Percentiles rank a stretch among this genome's conserved stretches.
phyloP scores from a whole-genome alignment of 441 rosid genomes.

The Erodium trifolium region DNA sequence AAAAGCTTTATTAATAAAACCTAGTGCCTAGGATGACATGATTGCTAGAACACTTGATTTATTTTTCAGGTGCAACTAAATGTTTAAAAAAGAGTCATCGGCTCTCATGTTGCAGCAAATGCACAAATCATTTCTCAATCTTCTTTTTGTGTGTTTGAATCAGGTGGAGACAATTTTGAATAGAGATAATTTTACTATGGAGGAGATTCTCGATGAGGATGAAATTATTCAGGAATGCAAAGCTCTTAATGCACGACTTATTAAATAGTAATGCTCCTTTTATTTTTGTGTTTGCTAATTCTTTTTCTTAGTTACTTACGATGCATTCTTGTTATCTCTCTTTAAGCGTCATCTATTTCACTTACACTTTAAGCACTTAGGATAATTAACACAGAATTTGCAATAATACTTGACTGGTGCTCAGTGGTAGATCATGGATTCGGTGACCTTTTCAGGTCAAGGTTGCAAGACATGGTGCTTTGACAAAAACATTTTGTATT shows the following conservation, averaged over 20 bases:
- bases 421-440: too few relatives aligned
- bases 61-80: not conserved
- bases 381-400: not conserved
- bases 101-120: not conserved
- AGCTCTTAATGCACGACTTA: slow-evolving; percentile 75
- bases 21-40: not conserved
- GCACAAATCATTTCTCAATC: not conserved
- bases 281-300: not conserved
- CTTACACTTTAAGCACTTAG: not conserved
- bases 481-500: too few relatives aligned
- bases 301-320: not conserved
- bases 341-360: too few relatives aligned
- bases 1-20: not conserved
- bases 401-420: too few relatives aligned
- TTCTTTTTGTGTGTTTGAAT: not conserved
- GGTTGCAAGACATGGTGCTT: too few relatives aligned
- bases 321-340: not conserved
- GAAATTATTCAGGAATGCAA: slow-evolving; percentile 98
- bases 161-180: slow-evolving; percentile 93
- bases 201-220: slow-evolving; percentile 94
- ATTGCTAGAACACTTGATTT: not conserved
- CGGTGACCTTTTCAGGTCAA: too few relatives aligned
- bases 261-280: slow-evolving; percentile 56
- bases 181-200: slow-evolving; percentile 68
- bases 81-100: not conserved